These are phyloP conservation scores for Botrytis cinerea DNA, from an alignment of 2,329 filamentous ascomycete species.

Conservation along the genomic window DNA sequence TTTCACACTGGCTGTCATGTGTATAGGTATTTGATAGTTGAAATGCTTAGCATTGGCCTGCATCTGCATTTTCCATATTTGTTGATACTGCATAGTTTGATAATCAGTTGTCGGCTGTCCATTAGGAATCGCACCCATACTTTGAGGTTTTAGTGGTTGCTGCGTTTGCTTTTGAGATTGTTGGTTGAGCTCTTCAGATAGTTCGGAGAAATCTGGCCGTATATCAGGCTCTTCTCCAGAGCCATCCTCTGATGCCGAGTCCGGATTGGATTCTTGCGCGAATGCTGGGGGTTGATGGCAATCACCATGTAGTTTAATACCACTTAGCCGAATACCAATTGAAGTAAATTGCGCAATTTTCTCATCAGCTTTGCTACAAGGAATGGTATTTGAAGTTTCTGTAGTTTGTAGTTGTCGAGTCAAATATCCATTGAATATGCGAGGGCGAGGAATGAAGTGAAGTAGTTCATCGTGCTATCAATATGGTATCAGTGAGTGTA, in stretches of 20 bases:
- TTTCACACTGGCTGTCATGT: neutral
- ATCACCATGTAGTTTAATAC: neutral
- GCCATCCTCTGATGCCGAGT: too few relatives aligned
- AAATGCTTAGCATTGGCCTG: neutral
- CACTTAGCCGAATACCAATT: neutral
- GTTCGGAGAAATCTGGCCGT: neutral
- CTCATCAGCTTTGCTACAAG: neutral
- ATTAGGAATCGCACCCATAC: neutral
- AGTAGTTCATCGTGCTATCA: conserved; percentile 2
- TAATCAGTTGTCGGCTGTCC: neutral
- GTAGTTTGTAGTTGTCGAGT: neutral
- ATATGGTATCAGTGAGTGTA: neutral
- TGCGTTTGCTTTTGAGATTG: neutral
- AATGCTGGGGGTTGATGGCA: neutral
- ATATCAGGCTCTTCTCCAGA: neutral
- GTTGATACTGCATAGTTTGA: neutral
- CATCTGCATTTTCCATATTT: neutral
- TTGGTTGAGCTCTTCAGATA: neutral
- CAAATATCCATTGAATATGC: neutral
- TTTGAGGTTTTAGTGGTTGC: neutral
- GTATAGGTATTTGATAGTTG: neutral
- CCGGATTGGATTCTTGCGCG: neutral
- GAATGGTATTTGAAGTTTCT: neutral
- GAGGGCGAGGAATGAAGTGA: neutral
- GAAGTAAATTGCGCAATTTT: neutral